Base-by-base conservation (phyloP, 371 early-diverging fungal species). In the Mortierella sp. region DNA sequence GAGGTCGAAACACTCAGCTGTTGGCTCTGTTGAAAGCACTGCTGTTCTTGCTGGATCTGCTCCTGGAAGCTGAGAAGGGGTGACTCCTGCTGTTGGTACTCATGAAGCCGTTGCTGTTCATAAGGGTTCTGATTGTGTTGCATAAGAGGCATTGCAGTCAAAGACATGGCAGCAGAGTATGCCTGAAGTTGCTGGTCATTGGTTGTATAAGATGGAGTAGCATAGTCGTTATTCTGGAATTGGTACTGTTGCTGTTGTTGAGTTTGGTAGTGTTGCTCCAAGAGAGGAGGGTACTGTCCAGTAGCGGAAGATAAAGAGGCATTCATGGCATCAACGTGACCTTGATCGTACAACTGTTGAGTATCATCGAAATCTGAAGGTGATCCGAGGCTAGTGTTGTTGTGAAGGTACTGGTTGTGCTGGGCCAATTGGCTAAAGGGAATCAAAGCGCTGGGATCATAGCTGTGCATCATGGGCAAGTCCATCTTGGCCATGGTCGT, bases 21-120 rank as follows among this genome's bases (percentile, higher is more conserved):
- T 29, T 74, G 69, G 40, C 65, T 69, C 40, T 75, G 70, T 37
- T 76, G 77, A 42, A 71, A 68, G 26, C 71, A 64, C 34, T 70
- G 71, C 56, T 76, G 76, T 49, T 76, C 71, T 26, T 70, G 67
- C 43, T 76, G 71, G 45, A 70, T 70, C 61, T 76, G 76, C 71
- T 70, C 62, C 51, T 76, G 76, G 68, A 76, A 64, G 70, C 28
- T 64, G 4, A 65, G 56, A 40, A 68, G 75, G n/a, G 75, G 64
- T 10, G 64, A 56, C 42, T 65, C 66, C 22, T 35, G 75, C 12
- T 61, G 61, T 22, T 73, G 67, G 42, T 67, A 56, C 47, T 63
- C 64, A 17, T 65, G 65, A 10, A 10, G 66, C 19, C 47, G 64
- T 15, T 60, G 55, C 22, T 47, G 49, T 4, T 61, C 61, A 42